Evolutionary conservation across 371 early-diverging fungal genomes (phyloP), one percentile per base, ranked within the genome.

Genomic region (Mucor indicus): DNA sequence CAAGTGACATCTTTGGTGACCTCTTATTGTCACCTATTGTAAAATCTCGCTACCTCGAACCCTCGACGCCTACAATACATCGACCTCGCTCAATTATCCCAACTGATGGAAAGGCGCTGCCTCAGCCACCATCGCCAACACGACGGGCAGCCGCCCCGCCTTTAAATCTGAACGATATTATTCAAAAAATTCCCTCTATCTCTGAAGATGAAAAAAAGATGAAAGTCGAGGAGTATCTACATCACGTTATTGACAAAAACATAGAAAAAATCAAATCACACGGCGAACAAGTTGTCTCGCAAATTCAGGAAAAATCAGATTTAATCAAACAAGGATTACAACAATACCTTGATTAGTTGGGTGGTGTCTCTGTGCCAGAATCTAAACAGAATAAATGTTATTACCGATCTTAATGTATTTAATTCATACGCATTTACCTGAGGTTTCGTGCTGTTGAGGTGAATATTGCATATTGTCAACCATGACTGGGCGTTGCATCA

Each of bases 401-500:
- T 24, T 39, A 17, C 24, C 13, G 4, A 15, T 5, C 6, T 39
- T 12, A 23, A 24, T 24, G 3, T n/a, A 39, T 13, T 23, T n/a
- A 24, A 27, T 27, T 5, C 11, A 27, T 5, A 27, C 29, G 25
- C 12, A 32, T 9, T 33, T 53, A 49, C 49, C 55, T 39, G 42
- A 15, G 36, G 47, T 27, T 27, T 56, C 57, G n/a, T 55, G 48
- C 23, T 57, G 54, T 16, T 55, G 50, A 39, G 54, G 57, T 16
- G 55, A 53, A 43, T 57, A 60, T 24, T 51, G 64, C 58, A 63
- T 57, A 5, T 41, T 33, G 27, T 69, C 69, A 11, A 57, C 46
- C 68, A 68, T 68, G 17, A 59, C 50, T 22, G 69, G 69, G 50
- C 69, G 19, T 46, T 62, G 63, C 52, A 69, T 55, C 62, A 69